phyloP scores from a whole-genome alignment of 192 early-diverging fungal genomes.

The Coemansia sp. region DNA sequence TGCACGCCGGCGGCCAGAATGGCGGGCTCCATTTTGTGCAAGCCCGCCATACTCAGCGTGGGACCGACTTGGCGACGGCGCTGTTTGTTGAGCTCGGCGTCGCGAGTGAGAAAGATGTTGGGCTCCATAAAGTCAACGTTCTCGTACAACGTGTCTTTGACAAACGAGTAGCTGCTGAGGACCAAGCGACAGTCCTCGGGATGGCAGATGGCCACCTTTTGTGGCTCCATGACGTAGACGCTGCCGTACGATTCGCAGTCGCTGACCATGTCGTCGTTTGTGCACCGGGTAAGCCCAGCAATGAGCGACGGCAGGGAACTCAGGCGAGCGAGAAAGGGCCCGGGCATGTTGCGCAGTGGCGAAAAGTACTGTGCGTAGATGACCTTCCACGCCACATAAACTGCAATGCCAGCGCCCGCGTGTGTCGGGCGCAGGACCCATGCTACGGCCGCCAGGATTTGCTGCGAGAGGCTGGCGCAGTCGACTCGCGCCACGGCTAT shows the following conservation, averaged over 20 bases:
- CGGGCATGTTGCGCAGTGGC: conserved; percentile 29
- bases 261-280: conserved; percentile 27
- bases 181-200: conserved; percentile 28
- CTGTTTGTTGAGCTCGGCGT: conserved; percentile 32
- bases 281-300: conserved; percentile 4
- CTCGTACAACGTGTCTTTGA: conserved; percentile 23
- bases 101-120: conserved; percentile 36
- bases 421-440: background rate
- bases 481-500: background rate
- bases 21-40: conserved; percentile 39
- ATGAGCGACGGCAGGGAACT: conserved; percentile 14
- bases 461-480: background rate
- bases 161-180: conserved; percentile 23
- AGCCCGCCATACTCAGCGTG: conserved; percentile 12
- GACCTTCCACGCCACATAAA: background rate
- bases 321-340: conserved; percentile 16
- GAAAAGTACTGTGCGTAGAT: conserved; percentile 18
- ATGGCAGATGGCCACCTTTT: conserved; percentile 30
- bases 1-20: conserved; percentile 29
- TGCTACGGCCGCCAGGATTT: background rate
- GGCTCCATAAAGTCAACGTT: conserved; percentile 33
- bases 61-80: conserved; percentile 37
- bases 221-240: conserved; percentile 28
- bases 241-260: conserved; percentile 20
- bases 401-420: background rate